Percentiles rank a stretch among this genome's conserved stretches.
Evolutionary conservation across 2,329 filamentous ascomycete species (phyloP).

Genomic region (Stagonosporopsis chrysanthemi): DNA sequence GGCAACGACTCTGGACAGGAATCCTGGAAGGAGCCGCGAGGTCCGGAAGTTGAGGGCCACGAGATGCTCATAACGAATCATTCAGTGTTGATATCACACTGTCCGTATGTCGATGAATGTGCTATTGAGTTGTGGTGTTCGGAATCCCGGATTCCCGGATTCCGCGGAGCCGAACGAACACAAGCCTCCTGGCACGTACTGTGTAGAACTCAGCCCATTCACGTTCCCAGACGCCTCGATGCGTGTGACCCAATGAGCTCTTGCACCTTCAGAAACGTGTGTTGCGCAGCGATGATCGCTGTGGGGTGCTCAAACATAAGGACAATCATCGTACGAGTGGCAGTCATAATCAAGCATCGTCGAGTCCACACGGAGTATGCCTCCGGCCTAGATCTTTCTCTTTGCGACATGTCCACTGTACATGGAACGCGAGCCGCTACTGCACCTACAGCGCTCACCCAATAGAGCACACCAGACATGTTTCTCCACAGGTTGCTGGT

Average conservation of each 20-base stretch:
- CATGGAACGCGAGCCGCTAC: constrained; percentile 36
- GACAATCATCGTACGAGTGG: constrained; percentile 34
- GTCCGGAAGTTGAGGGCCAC: not conserved
- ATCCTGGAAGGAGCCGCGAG: not conserved
- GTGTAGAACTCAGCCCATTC: not conserved
- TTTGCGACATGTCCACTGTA: constrained; percentile 21
- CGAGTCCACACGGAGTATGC: constrained; percentile 34
- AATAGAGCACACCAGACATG: constrained; percentile 47
- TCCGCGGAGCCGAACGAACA: constrained; percentile 20
- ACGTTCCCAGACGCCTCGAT: constrained; percentile 3
- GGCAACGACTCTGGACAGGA: not conserved
- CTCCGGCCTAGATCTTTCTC: constrained; percentile 13
- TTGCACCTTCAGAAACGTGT: constrained; percentile 38
- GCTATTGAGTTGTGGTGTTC: not conserved
- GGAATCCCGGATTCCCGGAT: constrained; percentile 1
- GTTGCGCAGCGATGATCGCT: constrained; percentile 35
- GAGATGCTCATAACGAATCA: not conserved
- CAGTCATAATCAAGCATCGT: constrained; percentile 40
- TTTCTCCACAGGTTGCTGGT: constrained; percentile 39
- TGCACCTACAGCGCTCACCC: constrained; percentile 42
- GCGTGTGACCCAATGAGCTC: constrained; percentile 28
- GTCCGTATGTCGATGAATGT: not conserved
- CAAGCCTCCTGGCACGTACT: not conserved
- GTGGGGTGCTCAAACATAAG: constrained; percentile 40
- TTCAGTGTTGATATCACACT: no score